Percentiles rank a stretch among this genome's conserved stretches.
These are phyloP conservation scores for Pelargonium nanum DNA, from an alignment of 345 rosid genomes.

Conservation along the genomic window DNA sequence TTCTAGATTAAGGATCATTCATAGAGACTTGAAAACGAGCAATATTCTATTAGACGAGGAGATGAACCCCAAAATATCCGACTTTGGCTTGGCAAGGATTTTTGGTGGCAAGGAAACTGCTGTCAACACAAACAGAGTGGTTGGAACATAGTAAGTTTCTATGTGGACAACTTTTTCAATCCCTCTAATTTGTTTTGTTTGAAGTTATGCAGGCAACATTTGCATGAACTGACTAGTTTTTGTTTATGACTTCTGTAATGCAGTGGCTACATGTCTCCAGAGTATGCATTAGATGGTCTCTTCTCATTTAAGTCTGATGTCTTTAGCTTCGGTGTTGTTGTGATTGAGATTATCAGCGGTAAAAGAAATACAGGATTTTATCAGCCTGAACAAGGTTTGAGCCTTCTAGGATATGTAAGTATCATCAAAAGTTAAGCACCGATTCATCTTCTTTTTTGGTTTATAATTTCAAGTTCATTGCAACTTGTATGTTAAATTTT, in stretches of 20 bases:
- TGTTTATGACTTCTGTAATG: constrained; percentile 3
- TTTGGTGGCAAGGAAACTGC: constrained; percentile 45
- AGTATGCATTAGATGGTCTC: constrained; percentile 49
- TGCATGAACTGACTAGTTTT: not conserved
- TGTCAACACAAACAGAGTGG: constrained; percentile 46
- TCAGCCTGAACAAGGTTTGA: constrained; percentile 21
- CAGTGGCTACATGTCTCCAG: constrained; percentile 73
- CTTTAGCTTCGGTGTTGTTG: constrained; percentile 53
- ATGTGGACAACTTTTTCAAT: too few relatives aligned
- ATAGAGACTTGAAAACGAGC: constrained; percentile 60
- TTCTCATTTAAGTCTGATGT: constrained; percentile 62
- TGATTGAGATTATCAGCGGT: constrained; percentile 47
- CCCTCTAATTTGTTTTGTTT: constrained; percentile 1
- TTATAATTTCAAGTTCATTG: not conserved
- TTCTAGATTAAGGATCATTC: constrained; percentile 60
- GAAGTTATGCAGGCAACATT: not conserved
- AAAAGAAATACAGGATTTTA: constrained; percentile 30
- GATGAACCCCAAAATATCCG: constrained; percentile 71
- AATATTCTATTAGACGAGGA: constrained; percentile 52
- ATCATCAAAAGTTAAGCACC: not conserved
- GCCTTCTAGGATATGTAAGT: constrained; percentile 50
- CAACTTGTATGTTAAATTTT: not conserved
- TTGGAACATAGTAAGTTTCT: constrained; percentile 60
- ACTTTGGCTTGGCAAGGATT: constrained; percentile 67
- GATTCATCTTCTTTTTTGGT: not conserved